phyloP scores from a whole-genome alignment of 2,329 filamentous ascomycete species.

The Hymenoscyphus fraxineus region DNA sequence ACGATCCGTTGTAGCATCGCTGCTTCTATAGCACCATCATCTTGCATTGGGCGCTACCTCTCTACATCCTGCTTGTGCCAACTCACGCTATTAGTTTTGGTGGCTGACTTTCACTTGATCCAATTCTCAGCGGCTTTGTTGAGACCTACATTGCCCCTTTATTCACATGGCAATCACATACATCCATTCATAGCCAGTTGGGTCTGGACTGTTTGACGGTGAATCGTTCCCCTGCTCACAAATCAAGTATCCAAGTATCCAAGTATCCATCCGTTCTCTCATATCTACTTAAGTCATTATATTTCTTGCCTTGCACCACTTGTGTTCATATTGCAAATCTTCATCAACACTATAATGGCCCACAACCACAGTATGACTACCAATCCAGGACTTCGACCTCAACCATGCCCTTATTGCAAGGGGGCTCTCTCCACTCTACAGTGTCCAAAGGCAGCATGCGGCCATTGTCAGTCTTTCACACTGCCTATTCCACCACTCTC shows the following conservation, averaged over 20 bases:
- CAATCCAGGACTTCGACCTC: not conserved
- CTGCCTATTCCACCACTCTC: conserved; percentile 23
- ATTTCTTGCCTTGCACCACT: not conserved
- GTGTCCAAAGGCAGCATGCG: conserved; percentile 17
- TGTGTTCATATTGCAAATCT: not conserved
- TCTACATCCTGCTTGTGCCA: too few relatives aligned
- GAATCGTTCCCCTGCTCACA: not conserved
- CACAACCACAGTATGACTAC: not conserved
- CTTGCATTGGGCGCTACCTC: too few relatives aligned
- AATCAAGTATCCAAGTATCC: not conserved
- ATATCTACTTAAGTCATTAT: too few relatives aligned
- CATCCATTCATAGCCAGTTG: not conserved
- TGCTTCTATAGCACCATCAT: too few relatives aligned
- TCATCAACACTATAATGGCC: not conserved
- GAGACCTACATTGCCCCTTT: not conserved
- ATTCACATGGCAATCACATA: not conserved
- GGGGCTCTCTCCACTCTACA: not conserved
- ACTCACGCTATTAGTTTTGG: not conserved
- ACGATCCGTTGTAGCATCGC: not conserved
- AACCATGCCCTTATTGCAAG: conserved; percentile 1
- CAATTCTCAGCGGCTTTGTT: not conserved
- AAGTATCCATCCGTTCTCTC: too few relatives aligned
- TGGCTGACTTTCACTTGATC: not conserved
- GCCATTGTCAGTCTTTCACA: conserved; percentile 8
- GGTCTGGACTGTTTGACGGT: not conserved